Conservation (phyloP, 345 rosid genomes). For the Eucalyptus dawsonii region DNA sequence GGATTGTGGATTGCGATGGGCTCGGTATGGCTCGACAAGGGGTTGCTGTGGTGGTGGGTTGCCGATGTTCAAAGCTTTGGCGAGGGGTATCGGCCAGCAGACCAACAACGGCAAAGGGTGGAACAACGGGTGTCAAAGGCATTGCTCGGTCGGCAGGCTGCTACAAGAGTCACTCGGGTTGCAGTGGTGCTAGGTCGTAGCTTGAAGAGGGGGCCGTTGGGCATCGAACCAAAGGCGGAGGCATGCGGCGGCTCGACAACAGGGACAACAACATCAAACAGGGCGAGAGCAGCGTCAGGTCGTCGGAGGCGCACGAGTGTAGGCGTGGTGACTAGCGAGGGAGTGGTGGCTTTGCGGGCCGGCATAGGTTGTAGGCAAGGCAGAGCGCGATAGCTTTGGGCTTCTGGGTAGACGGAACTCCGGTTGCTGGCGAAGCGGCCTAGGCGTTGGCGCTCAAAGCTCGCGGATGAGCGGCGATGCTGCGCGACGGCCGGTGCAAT, state of each 20-base stretch:
- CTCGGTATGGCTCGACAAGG: no score
- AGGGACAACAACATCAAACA: fast-evolving
- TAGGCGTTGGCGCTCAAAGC: fast-evolving
- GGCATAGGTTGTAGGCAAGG: fast-evolving
- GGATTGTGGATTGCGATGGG: no score
- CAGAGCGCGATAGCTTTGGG: fast-evolving
- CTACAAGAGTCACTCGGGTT: fast-evolving
- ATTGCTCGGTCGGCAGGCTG: fast-evolving
- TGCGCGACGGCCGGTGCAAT: fast-evolving
- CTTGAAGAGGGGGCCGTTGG: fast-evolving
- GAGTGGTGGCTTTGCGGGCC: fast-evolving
- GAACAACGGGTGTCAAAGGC: fast-evolving
- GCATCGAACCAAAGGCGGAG: fast-evolving
- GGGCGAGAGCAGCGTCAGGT: fast-evolving
- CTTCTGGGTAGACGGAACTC: fast-evolving
- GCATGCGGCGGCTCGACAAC: fast-evolving
- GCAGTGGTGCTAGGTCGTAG: fast-evolving
- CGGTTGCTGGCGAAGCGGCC: fast-evolving
- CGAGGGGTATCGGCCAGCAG: fast-evolving
- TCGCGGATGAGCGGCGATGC: fast-evolving
- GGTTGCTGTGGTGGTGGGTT: no score
- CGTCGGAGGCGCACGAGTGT: fast-evolving
- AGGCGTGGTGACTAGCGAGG: fast-evolving
- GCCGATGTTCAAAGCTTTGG: fast-evolving
- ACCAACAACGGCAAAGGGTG: fast-evolving